A percentile compares a stretch with the other conserved stretches of the same genome.
phyloP scores from a whole-genome alignment of 2,329 filamentous ascomycete species.

The Aureobasidium sp. region DNA sequence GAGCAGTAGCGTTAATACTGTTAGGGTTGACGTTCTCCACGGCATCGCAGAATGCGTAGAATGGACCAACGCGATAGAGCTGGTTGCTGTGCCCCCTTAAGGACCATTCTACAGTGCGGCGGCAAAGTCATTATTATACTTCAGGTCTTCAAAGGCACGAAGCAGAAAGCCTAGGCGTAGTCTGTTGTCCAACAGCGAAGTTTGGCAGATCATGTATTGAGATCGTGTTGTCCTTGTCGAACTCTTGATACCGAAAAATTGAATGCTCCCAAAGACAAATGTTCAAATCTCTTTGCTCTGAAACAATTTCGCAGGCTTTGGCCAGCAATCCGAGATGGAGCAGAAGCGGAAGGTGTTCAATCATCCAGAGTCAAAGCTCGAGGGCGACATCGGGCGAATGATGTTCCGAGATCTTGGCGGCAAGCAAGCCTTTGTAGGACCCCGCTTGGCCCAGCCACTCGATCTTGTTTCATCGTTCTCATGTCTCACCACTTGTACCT shows the following conservation, averaged over 20 bases:
- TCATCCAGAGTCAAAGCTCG: no score
- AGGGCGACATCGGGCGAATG: neutral
- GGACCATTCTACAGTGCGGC: constrained; percentile 46
- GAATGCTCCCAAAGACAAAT: no score
- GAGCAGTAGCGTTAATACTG: constrained; percentile 18
- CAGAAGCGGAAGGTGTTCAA: no score
- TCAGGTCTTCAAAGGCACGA: constrained; percentile 34
- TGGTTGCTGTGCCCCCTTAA: constrained; percentile 47
- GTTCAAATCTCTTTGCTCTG: no score
- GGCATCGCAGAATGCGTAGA: constrained; percentile 39
- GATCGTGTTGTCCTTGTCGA: no score
- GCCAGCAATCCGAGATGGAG: no score
- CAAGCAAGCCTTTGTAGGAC: neutral
- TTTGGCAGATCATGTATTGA: no score
- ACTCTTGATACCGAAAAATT: no score
- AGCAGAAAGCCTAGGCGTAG: no score
- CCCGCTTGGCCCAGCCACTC: neutral
- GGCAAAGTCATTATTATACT: constrained; percentile 47
- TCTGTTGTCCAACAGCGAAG: no score
- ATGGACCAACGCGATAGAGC: constrained; percentile 36
- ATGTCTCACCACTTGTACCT: neutral
- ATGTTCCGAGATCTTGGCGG: neutral
- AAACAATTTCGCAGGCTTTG: no score
- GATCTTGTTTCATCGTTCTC: neutral
- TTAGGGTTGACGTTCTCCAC: constrained; percentile 23